A percentile compares a stretch with the other conserved stretches of the same genome.
phyloP scores from a whole-genome alignment of 768 basidiomycete genomes.

The Macrolepiota fuliginosa region DNA sequence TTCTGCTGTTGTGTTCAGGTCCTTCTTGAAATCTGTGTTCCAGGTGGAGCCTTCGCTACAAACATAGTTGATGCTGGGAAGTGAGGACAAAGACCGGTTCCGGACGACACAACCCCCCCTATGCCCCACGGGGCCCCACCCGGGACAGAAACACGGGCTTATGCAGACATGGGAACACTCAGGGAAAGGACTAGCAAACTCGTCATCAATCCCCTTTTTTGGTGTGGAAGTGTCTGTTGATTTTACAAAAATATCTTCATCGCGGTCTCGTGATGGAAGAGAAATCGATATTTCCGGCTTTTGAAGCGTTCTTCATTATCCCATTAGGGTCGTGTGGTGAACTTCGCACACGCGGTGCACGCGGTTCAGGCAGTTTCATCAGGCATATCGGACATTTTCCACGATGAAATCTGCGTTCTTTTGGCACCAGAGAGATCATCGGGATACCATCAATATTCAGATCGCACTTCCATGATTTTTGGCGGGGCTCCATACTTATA shows the following conservation, averaged over 20 bases:
- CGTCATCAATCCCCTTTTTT: background rate
- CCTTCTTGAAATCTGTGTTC: no score
- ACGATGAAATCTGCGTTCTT: conserved; percentile 5
- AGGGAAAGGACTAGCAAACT: background rate
- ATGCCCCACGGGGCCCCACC: conserved; percentile 16
- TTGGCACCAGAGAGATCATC: conserved; percentile 1
- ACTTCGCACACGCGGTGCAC: conserved; percentile 20
- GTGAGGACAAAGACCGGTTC: background rate
- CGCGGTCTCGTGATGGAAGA: conserved; percentile 8
- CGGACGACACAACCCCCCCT: background rate
- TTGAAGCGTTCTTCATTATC: background rate
- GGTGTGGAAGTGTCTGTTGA: conserved; percentile 8
- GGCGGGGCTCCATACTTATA: conserved; percentile 2
- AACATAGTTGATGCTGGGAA: background rate
- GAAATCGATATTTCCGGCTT: background rate
- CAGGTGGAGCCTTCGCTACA: no score
- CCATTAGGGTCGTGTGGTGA: conserved; percentile 20
- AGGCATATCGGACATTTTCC: background rate
- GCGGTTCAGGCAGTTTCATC: conserved; percentile 19
- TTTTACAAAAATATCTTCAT: conserved; percentile 4
- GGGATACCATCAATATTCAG: conserved; percentile 1
- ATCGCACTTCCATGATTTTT: conserved; percentile 4
- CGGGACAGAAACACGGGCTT: conserved; percentile 11
- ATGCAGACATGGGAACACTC: conserved; percentile 3
- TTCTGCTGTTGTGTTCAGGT: no score